Conservation (phyloP, 176 grass and related monocot genomes). For the Avena sativa region DNA sequence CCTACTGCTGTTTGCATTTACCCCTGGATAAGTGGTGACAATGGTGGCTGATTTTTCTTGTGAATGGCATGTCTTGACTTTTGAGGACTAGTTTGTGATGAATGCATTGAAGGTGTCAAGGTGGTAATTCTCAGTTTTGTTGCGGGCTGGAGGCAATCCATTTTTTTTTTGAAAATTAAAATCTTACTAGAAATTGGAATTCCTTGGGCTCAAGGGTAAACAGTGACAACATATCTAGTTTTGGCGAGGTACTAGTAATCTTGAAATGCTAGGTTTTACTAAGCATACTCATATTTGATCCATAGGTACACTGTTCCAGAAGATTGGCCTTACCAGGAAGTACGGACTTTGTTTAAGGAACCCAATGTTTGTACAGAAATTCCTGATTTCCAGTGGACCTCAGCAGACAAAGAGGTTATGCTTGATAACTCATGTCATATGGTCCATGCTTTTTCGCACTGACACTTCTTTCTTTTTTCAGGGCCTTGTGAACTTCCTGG, state of each 20-base stretch:
- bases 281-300: slow-evolving; percentile 1
- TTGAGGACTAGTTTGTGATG: slow-evolving; percentile 13
- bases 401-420: slow-evolving; percentile 73
- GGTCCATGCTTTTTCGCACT: slow-evolving; percentile 33
- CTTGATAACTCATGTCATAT: slow-evolving; percentile 16
- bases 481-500: slow-evolving; percentile 78
- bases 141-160: background rate
- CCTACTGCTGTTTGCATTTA: slow-evolving; percentile 19
- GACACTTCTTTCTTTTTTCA: slow-evolving; percentile 38
- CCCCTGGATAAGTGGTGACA: background rate
- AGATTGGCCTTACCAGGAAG: slow-evolving; percentile 95
- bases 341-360: slow-evolving; percentile 80
- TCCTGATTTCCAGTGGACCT: slow-evolving; percentile 74
- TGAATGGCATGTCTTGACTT: background rate
- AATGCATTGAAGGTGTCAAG: background rate
- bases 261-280: slow-evolving; percentile 18
- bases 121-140: background rate
- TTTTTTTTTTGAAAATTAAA: background rate
- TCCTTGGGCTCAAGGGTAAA: background rate
- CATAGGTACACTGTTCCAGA: slow-evolving; percentile 83
- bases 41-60: slow-evolving; percentile 4
- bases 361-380: slow-evolving; percentile 66
- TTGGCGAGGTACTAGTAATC: slow-evolving; percentile 26
- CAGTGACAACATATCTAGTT: slow-evolving; percentile 8
- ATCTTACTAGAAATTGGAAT: background rate